Evolutionary conservation across 768 basidiomycete genomes (phyloP).

Genomic region (Dentipellis sp.): DNA sequence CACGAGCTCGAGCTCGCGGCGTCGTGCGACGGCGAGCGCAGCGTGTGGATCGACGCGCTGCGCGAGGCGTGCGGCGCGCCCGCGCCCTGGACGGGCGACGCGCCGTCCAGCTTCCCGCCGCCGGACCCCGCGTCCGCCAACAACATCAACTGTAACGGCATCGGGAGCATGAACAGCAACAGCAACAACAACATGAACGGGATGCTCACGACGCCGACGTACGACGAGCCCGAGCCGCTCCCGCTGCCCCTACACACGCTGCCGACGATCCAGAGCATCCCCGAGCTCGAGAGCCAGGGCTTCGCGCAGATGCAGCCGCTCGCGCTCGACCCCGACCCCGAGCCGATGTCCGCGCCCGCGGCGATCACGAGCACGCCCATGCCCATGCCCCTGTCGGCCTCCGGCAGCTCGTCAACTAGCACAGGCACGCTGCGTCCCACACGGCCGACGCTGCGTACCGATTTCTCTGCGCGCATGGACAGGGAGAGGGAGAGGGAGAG

Average conservation of each 20-base stretch:
- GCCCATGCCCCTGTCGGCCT: neutral
- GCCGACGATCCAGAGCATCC: constrained; percentile 24
- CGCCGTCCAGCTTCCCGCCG: constrained; percentile 57
- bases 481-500: too few species aligned
- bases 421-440: constrained; percentile 3
- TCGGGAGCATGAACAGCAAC: neutral
- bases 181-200: neutral
- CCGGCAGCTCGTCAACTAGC: neutral
- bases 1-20: constrained; percentile 71
- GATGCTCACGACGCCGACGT: too few species aligned
- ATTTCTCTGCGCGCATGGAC: too few species aligned
- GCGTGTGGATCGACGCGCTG: constrained; percentile 75
- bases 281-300: constrained; percentile 18
- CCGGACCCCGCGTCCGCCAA: constrained; percentile 30
- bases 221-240: constrained; percentile 9
- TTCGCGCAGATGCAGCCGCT: neutral
- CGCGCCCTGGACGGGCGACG: constrained; percentile 45
- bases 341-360: neutral
- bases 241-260: constrained; percentile 10
- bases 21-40: constrained; percentile 76
- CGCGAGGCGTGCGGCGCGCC: constrained; percentile 38
- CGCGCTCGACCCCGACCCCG: neutral
- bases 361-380: neutral
- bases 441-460: constrained; percentile 3
- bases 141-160: constrained; percentile 17